Conservation (phyloP, 768 basidiomycete species). For the Coprinopsis strossmayeri region DNA sequence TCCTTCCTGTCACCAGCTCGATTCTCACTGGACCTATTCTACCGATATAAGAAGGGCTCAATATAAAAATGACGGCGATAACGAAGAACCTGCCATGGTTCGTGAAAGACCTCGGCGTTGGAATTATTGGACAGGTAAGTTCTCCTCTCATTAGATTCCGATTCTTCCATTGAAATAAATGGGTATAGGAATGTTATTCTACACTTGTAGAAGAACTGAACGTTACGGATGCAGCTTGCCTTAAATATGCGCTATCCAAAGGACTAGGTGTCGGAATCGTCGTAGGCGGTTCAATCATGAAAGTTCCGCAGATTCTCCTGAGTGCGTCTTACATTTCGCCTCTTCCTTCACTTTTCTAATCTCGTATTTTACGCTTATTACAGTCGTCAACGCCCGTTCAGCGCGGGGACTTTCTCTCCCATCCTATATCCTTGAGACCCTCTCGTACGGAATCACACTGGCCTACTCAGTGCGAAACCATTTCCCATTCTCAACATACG, state of each 20-base stretch:
- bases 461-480: slow-evolving; percentile 78
- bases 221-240: slow-evolving; percentile 67
- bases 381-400: slow-evolving; percentile 62
- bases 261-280: slow-evolving; percentile 91
- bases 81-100: slow-evolving; percentile 85
- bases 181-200: slow-evolving; percentile 76
- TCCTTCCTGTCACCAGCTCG: no score
- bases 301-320: slow-evolving; percentile 87
- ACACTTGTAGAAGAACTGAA: slow-evolving; percentile 85
- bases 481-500: slow-evolving; percentile 96
- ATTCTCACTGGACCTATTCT: no score
- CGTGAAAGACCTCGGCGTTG: slow-evolving; percentile 72
- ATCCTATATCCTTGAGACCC: slow-evolving; percentile 86
- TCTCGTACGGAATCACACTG: slow-evolving; percentile 84
- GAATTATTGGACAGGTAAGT: slow-evolving; percentile 74
- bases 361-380: slow-evolving; percentile 30
- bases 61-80: slow-evolving; percentile 77
- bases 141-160: background rate
- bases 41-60: no score
- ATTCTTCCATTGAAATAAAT: background rate
- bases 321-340: slow-evolving; percentile 60
- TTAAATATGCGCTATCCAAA: slow-evolving; percentile 91
- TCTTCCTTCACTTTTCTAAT: background rate
- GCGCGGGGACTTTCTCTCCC: slow-evolving; percentile 84
- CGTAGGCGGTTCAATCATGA: slow-evolving; percentile 89